Conservation (phyloP, 441 rosid species). For the Corymbia citriodora region DNA sequence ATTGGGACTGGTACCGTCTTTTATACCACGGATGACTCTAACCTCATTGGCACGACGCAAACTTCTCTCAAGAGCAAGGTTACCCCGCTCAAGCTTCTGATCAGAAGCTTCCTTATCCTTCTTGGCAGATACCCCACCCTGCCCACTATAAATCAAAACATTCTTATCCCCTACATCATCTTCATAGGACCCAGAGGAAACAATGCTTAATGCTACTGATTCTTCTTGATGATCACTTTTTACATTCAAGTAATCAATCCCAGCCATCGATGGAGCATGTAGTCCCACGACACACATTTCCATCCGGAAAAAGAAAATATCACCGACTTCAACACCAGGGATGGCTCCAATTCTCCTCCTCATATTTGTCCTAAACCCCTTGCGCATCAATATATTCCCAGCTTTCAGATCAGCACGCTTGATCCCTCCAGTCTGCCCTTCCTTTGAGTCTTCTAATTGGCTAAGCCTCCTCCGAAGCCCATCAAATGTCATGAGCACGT, state of each 20-base stretch:
- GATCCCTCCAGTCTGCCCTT: not conserved
- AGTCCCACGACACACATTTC: conserved; percentile 6
- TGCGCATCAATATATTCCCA: conserved; percentile 9
- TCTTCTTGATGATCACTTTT: conserved; percentile 6
- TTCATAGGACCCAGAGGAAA: conserved; percentile 9
- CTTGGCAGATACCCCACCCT: conserved; percentile 1
- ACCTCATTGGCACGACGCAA: conserved; percentile 4
- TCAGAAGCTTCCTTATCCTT: conserved; percentile 5
- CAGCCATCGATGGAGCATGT: conserved; percentile 10
- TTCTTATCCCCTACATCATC: conserved; percentile 4
- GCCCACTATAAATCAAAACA: conserved; percentile 11
- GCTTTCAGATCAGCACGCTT: conserved; percentile 14
- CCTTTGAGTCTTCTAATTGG: conserved; percentile 9
- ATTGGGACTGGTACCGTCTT: not conserved
- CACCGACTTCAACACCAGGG: conserved; percentile 11
- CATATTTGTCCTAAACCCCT: conserved; percentile 9
- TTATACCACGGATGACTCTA: conserved; percentile 9
- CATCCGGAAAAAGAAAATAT: conserved; percentile 11
- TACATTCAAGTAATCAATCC: conserved; percentile 6
- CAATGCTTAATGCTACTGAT: conserved; percentile 3
- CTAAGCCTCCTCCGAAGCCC: conserved; percentile 8
- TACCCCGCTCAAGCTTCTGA: conserved; percentile 13
- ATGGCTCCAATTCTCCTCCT: conserved; percentile 9
- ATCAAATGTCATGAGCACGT: conserved; percentile 2
- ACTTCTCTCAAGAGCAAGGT: conserved; percentile 10